Conservation (phyloP, 129 eudicot species). For the Flaveria ramosissima region DNA sequence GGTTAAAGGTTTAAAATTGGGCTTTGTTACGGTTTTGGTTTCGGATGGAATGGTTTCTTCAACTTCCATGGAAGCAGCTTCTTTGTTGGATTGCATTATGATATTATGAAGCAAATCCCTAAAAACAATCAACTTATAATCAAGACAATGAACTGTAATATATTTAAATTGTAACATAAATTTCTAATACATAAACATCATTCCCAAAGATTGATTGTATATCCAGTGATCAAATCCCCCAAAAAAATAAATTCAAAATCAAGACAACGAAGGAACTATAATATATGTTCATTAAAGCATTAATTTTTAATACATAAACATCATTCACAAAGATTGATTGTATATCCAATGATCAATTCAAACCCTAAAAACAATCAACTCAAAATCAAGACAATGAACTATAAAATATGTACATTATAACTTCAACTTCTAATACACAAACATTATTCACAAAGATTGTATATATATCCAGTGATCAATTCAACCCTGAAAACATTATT, state of each 20-base stretch:
- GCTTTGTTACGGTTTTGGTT: slow-evolving; percentile 42
- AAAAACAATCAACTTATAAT: background rate
- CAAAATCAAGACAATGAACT: background rate
- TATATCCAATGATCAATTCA: background rate
- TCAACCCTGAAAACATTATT: background rate
- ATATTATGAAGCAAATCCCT: background rate
- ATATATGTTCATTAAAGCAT: background rate
- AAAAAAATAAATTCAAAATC: too few relatives aligned
- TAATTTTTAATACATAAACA: background rate
- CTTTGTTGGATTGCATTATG: slow-evolving; percentile 42
- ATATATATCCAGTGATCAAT: background rate
- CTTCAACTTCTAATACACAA: background rate
- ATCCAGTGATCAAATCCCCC: too few relatives aligned
- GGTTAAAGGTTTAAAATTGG: slow-evolving; percentile 49
- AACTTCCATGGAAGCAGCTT: slow-evolving; percentile 52
- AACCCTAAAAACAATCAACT: background rate
- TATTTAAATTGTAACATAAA: too few relatives aligned
- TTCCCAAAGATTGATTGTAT: too few relatives aligned
- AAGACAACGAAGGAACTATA: background rate
- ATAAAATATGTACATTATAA: background rate
- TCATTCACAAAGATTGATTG: too few relatives aligned
- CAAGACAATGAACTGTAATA: background rate
- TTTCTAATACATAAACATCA: too few relatives aligned
- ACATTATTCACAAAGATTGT: background rate
- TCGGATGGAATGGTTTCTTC: slow-evolving; percentile 29